A percentile compares a stretch with the other conserved stretches of the same genome.
Evolutionary conservation across 192 early-diverging fungal species (phyloP).

Genomic region (Backusella mclennaniae): DNA sequence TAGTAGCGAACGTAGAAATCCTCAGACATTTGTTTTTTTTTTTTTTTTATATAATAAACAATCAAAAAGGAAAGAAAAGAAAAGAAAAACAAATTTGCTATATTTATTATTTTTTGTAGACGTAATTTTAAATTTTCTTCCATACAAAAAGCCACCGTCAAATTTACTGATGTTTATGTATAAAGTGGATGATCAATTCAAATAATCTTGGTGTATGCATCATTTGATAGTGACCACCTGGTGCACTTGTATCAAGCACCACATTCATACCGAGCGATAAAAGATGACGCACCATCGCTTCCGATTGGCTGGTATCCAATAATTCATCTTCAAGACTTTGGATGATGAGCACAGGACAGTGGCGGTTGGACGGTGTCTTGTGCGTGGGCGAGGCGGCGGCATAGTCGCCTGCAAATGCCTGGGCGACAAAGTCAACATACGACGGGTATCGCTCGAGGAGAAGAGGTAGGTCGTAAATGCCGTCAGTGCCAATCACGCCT

Average conservation of each 20-base stretch:
- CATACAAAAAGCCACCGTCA: neutral
- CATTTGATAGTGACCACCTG: constrained; percentile 24
- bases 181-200: neutral
- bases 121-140: neutral
- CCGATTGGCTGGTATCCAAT: constrained; percentile 57
- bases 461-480: constrained; percentile 78
- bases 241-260: neutral
- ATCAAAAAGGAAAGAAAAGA: neutral
- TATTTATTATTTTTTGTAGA: neutral
- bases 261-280: neutral
- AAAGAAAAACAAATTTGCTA: neutral
- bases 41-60: neutral
- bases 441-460: constrained; percentile 61
- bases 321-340: constrained; percentile 72
- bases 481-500: constrained; percentile 76
- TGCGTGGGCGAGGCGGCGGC: constrained; percentile 44
- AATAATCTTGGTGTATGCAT: constrained; percentile 7
- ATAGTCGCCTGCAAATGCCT: constrained; percentile 64
- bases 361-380: neutral
- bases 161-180: neutral
- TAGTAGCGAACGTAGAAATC: constrained; percentile 51
- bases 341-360: constrained; percentile 59
- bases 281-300: constrained; percentile 20
- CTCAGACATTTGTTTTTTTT: constrained; percentile 29
- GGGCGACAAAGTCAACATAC: constrained; percentile 71